Conservation (phyloP, 345 rosid genomes). For the Gossypium arboreum region DNA sequence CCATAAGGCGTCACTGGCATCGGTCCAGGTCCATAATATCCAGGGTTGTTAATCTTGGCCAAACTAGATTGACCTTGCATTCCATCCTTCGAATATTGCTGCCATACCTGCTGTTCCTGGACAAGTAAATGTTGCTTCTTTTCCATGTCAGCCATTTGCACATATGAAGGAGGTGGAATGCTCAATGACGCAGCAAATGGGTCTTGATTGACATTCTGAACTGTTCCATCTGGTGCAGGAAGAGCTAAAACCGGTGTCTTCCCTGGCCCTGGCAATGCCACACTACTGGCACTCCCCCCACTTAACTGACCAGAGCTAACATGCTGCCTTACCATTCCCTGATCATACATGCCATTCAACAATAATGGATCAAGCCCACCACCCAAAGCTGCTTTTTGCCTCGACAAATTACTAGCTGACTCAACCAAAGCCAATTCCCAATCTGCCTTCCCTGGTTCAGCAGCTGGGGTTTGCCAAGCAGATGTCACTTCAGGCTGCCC, state of each 20-base stretch:
- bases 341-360: slow-evolving; percentile 90
- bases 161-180: slow-evolving; percentile 76
- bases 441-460: slow-evolving; percentile 64
- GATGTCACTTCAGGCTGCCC: slow-evolving; percentile 62
- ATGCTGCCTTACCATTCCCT: slow-evolving; percentile 69
- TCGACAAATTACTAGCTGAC: slow-evolving; percentile 65
- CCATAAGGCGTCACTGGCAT: slow-evolving; percentile 47
- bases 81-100: slow-evolving; percentile 66
- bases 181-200: slow-evolving; percentile 64
- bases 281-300: slow-evolving; percentile 80
- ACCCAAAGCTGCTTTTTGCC: slow-evolving; percentile 68
- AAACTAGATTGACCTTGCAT: slow-evolving; percentile 79
- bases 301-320: slow-evolving; percentile 45
- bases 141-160: slow-evolving; percentile 84
- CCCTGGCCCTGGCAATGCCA: slow-evolving; percentile 53
- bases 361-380: slow-evolving; percentile 85
- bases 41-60: slow-evolving; percentile 46
- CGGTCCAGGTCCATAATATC: slow-evolving; percentile 35
- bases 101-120: slow-evolving; percentile 78
- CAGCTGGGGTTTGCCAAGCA: slow-evolving; percentile 85
- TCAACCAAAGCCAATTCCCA: slow-evolving; percentile 95
- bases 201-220: slow-evolving; percentile 61
- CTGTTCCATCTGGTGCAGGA: slow-evolving; percentile 78
- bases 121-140: slow-evolving; percentile 59
- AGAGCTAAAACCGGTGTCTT: slow-evolving; percentile 62